Evolutionary conservation across 257 asterid species (phyloP), one percentile per base, ranked within the genome.

Genomic region (Nyctanthes arbortristis): DNA sequence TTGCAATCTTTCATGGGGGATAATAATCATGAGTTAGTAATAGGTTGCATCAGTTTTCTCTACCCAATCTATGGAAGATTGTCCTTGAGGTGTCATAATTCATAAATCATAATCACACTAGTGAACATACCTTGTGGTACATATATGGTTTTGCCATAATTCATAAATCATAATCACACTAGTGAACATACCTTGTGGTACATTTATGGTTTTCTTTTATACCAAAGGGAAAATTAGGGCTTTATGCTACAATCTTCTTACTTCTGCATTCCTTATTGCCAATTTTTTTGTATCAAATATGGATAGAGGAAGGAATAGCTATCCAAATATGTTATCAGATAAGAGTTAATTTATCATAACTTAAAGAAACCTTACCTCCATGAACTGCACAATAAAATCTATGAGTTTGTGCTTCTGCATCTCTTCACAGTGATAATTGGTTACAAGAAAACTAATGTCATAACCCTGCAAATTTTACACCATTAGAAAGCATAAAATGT

Each of bases 341-440:
- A 36, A 45, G 67, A 63, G 61, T 47, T 67, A 40, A 36, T 39
- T 59, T 62, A 43, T 31, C 34, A 55, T 34, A 10, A 56, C 39
- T 29, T 36, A 0, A 78, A 68, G 68, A 67, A 27, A 74, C 0
- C 61, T 72, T 85, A 94, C 97, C 99, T 94, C 99, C 97, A 94
- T 89, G 86, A 94, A 94, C 82, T 94, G 97, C 65, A 94, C 97
- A 14, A 91, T 94, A 66, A 94, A 94, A 78, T 91, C 97, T 64
- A 94, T 94, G 59, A 94, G 94, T 82, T 89, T 94, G 60, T 85
- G 96, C 84, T 94, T 93, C 85, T 94, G 99, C 97, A 94, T 88
- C 70, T 94, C 99, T 85, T 94, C 99, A 12, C 97, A 94, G 25
- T 94, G 97, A 75, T 87, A 91, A 64, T 94, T 94, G 69, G 95